Evolutionary conservation across 2,329 filamentous ascomycete genomes (phyloP).

Genomic region (Exserohilum turcica): DNA sequence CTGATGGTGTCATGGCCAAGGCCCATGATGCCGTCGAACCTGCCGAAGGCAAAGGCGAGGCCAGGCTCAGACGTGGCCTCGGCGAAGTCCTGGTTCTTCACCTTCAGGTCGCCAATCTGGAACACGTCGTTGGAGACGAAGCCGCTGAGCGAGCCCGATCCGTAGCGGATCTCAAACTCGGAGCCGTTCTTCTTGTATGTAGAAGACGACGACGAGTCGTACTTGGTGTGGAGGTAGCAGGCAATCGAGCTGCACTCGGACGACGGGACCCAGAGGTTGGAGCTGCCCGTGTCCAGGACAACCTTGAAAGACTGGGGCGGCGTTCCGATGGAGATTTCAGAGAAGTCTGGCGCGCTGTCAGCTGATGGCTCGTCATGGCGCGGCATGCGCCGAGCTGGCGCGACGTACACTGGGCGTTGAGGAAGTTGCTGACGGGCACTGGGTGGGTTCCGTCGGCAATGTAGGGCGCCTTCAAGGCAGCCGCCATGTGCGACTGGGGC

Average conservation of each 20-base stretch:
- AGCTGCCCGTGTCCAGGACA: conserved; percentile 96
- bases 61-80: conserved; percentile 96
- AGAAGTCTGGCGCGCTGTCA: conserved; percentile 71
- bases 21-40: conserved; percentile 95
- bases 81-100: conserved; percentile 92
- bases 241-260: conserved; percentile 90
- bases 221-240: conserved; percentile 96
- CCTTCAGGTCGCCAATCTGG: conserved; percentile 83
- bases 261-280: conserved; percentile 99
- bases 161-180: conserved; percentile 91
- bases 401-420: conserved; percentile 94
- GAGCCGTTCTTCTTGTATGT: conserved; percentile 94
- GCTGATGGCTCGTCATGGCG: conserved; percentile 7
- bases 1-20: conserved; percentile 94
- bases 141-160: conserved; percentile 90
- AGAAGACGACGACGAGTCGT: conserved; percentile 86
- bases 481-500: conserved; percentile 69
- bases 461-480: conserved; percentile 78
- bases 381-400: not conserved
- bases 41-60: conserved; percentile 94
- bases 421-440: conserved; percentile 93
- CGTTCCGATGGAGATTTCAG: conserved; percentile 89
- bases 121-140: conserved; percentile 90
- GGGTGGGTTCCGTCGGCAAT: conserved; percentile 72
- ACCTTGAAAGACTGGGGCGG: conserved; percentile 98